Percentiles rank a stretch among this genome's conserved stretches.
Conservation (phyloP, 352 stramenopile species). For the Halophytophthora polymorphica region DNA sequence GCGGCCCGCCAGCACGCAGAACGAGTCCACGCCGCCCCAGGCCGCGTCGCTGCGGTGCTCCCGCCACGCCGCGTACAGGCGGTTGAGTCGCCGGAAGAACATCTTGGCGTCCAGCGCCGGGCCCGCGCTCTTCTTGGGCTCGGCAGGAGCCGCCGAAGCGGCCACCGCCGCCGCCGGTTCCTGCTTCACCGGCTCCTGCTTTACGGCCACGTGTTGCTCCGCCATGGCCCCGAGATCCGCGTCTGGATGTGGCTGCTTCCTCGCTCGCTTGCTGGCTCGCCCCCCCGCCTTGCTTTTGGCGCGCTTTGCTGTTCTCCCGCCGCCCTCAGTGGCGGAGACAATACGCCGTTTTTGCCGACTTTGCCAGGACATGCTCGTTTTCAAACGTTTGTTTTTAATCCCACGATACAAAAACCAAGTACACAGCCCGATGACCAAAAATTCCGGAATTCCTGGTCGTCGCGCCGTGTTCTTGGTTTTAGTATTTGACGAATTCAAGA, state of each 20-base stretch:
- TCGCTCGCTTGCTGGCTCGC: constrained; percentile 23
- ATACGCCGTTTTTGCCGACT: too few relatives aligned
- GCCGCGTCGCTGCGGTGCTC: constrained; percentile 38
- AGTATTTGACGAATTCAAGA: too few relatives aligned
- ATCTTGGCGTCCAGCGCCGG: constrained; percentile 58
- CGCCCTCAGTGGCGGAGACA: too few relatives aligned
- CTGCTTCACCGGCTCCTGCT: constrained; percentile 26
- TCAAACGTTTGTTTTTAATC: too few relatives aligned
- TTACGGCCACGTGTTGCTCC: constrained; percentile 20
- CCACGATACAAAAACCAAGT: too few relatives aligned
- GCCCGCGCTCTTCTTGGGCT: constrained; percentile 1
- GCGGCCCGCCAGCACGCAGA: constrained; percentile 81
- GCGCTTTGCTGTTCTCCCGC: neutral
- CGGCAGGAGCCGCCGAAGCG: constrained; percentile 6
- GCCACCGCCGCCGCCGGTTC: constrained; percentile 16
- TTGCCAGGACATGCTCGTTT: too few relatives aligned
- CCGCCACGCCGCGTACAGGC: constrained; percentile 68
- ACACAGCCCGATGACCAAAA: too few relatives aligned
- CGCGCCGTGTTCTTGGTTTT: too few relatives aligned
- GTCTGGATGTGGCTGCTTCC: constrained; percentile 4
- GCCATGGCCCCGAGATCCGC: constrained; percentile 33
- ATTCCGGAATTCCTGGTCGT: too few relatives aligned
- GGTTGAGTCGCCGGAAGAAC: constrained; percentile 83
- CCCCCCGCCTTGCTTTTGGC: neutral
- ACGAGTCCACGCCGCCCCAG: constrained; percentile 67